These are phyloP conservation scores for Auricularia heimuer DNA, from an alignment of 768 basidiomycete genomes.

Conservation along the genomic window DNA sequence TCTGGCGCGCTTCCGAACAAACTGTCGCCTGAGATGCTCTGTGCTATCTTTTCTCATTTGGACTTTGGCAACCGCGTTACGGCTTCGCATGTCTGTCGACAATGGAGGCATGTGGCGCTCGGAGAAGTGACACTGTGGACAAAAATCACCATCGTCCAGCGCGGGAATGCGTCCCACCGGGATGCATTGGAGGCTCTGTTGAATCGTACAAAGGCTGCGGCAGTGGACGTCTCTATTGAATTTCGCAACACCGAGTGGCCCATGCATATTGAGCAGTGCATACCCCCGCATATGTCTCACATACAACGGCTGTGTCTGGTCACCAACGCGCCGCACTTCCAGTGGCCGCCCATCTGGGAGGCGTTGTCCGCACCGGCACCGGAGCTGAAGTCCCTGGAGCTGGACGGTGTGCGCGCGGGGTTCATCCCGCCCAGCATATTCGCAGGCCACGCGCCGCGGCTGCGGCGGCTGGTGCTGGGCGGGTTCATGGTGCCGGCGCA, in stretches of 20 bases:
- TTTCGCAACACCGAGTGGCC: neutral
- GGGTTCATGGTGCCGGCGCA: neutral
- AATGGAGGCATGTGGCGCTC: neutral
- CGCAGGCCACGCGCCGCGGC: neutral
- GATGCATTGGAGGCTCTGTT: neutral
- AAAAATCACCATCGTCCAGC: neutral
- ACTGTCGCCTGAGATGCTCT: neutral
- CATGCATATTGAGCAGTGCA: neutral
- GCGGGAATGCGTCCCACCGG: neutral
- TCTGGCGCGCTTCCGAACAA: neutral
- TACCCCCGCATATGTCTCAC: neutral
- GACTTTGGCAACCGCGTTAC: neutral
- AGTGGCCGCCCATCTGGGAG: neutral
- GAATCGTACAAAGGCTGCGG: neutral
- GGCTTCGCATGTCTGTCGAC: neutral
- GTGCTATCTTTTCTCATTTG: neutral
- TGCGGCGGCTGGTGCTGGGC: neutral
- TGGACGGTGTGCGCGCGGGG: neutral
- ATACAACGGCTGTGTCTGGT: neutral
- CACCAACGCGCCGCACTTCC: neutral
- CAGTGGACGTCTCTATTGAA: neutral
- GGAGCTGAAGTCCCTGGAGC: neutral
- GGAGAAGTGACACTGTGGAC: neutral
- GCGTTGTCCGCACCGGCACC: neutral
- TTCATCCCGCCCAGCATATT: neutral